Percentiles rank a stretch among this genome's conserved stretches.
Conservation (phyloP, 495 filamentous ascomycete species). For the Lophiotrema nucula region DNA sequence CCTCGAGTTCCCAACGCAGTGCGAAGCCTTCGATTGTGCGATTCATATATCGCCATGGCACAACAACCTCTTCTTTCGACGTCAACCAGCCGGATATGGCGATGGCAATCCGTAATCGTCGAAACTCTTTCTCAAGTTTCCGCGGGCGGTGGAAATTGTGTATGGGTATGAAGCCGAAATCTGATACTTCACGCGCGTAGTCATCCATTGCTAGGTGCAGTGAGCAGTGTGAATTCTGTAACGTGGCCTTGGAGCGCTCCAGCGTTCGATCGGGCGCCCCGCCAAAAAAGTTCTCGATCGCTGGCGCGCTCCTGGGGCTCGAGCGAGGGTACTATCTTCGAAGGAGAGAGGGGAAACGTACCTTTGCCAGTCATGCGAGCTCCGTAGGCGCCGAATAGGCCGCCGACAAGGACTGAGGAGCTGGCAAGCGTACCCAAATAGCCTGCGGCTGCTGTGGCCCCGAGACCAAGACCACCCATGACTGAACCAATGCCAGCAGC, state of each 20-base stretch:
- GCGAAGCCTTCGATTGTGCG: constrained; percentile 73
- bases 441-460: constrained; percentile 71
- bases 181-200: constrained; percentile 80
- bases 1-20: constrained; percentile 78
- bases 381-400: constrained; percentile 87
- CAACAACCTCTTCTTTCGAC: constrained; percentile 63
- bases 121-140: constrained; percentile 49
- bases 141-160: constrained; percentile 45
- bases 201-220: constrained; percentile 90
- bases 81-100: constrained; percentile 81
- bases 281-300: too few species aligned
- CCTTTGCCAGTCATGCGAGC: constrained; percentile 76
- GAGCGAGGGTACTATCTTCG: too few species aligned
- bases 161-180: constrained; percentile 85
- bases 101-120: constrained; percentile 77
- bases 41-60: constrained; percentile 75
- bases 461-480: constrained; percentile 77
- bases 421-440: constrained; percentile 77
- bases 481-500: constrained; percentile 80
- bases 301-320: too few species aligned
- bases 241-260: too few species aligned
- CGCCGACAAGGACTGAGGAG: constrained; percentile 73
- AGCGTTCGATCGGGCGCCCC: too few species aligned
- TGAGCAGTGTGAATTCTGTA: too few species aligned
- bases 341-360: too few species aligned